Conservation (phyloP, 345 rosid species). For the Garcia nutans region DNA sequence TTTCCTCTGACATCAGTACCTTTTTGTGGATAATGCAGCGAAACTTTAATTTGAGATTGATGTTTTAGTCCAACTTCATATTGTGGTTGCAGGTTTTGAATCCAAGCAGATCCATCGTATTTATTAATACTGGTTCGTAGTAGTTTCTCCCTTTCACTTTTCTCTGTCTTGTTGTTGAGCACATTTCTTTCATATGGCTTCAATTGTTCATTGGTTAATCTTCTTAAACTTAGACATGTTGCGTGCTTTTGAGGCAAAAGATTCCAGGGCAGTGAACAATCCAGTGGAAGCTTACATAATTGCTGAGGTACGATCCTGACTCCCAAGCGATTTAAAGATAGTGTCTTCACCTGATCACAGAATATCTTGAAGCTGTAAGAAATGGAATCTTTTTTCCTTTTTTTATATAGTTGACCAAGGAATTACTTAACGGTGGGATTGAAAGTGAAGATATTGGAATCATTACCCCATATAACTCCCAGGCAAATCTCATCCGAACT, state of each 20-base stretch:
- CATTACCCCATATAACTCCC: conserved; percentile 93
- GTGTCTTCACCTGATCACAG: too few species aligned
- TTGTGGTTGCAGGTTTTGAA: conserved; percentile 60
- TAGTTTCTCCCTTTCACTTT: neutral
- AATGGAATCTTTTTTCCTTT: neutral
- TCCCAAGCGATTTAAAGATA: neutral
- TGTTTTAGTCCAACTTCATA: neutral
- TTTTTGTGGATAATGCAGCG: neutral
- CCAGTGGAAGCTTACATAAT: conserved; percentile 82
- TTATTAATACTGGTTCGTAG: conserved; percentile 74
- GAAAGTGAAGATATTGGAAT: conserved; percentile 75
- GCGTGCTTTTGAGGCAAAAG: conserved; percentile 75
- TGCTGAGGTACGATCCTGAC: conserved; percentile 52
- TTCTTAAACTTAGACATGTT: conserved; percentile 53
- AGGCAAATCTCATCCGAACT: conserved; percentile 65
- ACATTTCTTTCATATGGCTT: conserved; percentile 17
- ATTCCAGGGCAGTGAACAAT: conserved; percentile 65
- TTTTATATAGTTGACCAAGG: conserved; percentile 52
- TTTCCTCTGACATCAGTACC: neutral
- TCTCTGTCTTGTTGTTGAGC: neutral
- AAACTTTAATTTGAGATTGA: neutral
- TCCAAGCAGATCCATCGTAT: conserved; percentile 65
- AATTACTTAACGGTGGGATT: conserved; percentile 58
- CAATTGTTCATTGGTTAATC: conserved; percentile 17
- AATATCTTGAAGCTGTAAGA: neutral